Conservation (phyloP, 2,329 filamentous ascomycete genomes). For the Fusarium sp. region DNA sequence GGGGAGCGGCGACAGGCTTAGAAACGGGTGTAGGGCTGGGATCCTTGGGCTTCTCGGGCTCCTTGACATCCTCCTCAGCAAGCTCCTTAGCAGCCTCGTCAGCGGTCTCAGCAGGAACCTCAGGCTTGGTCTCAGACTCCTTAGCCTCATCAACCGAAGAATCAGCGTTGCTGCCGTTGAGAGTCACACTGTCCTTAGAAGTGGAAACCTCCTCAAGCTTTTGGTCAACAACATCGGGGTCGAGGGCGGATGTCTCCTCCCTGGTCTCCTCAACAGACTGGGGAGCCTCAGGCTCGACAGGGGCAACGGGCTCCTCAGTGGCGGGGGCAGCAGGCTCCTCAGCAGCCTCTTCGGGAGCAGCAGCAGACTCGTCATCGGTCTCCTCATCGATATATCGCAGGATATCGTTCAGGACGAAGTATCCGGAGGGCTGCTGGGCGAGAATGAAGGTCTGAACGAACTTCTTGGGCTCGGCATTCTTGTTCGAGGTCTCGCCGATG, state of each 20-base stretch:
- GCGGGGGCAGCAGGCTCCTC: conserved; percentile 48
- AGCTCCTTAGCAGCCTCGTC: conserved; percentile 64
- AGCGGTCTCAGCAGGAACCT: conserved; percentile 52
- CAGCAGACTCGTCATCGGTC: conserved; percentile 73
- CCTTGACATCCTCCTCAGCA: conserved; percentile 66
- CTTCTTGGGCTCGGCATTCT: conserved; percentile 88
- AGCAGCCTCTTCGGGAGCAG: conserved; percentile 49
- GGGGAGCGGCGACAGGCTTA: conserved; percentile 39
- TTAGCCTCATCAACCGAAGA: conserved; percentile 53
- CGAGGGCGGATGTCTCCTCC: conserved; percentile 48
- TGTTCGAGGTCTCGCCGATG: conserved; percentile 97
- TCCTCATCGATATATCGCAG: conserved; percentile 93
- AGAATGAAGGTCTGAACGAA: conserved; percentile 99
- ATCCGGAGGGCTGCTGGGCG: conserved; percentile 93
- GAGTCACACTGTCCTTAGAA: conserved; percentile 50
- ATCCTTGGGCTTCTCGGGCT: conserved; percentile 75
- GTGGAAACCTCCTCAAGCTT: conserved; percentile 75
- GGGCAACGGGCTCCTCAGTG: conserved; percentile 43
- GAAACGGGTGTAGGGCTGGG: conserved; percentile 65
- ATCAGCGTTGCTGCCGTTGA: conserved; percentile 49
- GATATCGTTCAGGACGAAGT: conserved; percentile 98
- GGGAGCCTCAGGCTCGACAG: conserved; percentile 49
- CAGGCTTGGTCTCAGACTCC: conserved; percentile 52
- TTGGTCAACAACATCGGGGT: conserved; percentile 72
- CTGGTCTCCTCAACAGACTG: conserved; percentile 46